Evolutionary conservation across 2,329 filamentous ascomycete species (phyloP).

Genomic region (Microthyrium microscopicum): DNA sequence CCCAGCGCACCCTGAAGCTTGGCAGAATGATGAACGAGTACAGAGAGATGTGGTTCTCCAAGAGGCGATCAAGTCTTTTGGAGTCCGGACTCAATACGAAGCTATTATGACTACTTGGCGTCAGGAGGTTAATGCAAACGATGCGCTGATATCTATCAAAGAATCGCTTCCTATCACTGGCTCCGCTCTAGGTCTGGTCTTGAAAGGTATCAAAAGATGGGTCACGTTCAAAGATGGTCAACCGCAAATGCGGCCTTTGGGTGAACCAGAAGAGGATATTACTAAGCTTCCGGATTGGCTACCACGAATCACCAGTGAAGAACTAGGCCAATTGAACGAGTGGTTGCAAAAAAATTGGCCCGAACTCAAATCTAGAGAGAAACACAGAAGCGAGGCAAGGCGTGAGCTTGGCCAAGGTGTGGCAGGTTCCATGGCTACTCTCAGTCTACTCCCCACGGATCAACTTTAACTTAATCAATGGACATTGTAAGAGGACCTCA

Average conservation of each 20-base stretch:
- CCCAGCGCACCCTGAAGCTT: constrained; percentile 31
- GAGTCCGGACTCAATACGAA: neutral
- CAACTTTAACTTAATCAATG: too few relatives aligned
- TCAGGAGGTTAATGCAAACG: constrained; percentile 19
- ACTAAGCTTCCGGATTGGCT: constrained; percentile 14
- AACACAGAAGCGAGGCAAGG: too few relatives aligned
- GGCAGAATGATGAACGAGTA: constrained; percentile 9
- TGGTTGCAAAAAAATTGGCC: constrained; percentile 19
- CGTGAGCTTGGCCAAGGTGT: neutral
- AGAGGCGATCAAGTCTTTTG: constrained; percentile 14
- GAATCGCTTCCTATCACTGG: constrained; percentile 16
- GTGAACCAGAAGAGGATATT: constrained; percentile 8
- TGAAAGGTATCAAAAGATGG: constrained; percentile 20
- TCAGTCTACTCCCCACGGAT: too few relatives aligned
- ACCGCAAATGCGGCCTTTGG: constrained; percentile 11
- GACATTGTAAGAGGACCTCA: too few relatives aligned
- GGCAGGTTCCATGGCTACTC: too few relatives aligned
- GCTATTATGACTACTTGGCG: constrained; percentile 15
- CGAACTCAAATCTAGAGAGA: constrained; percentile 16
- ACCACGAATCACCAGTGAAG: constrained; percentile 9
- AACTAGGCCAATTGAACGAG: constrained; percentile 8
- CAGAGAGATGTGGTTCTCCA: constrained; percentile 31
- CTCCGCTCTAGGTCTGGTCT: constrained; percentile 11
- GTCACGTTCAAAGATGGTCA: constrained; percentile 15
- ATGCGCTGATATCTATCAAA: constrained; percentile 30